These are phyloP conservation scores for Glonium stellatum DNA, from an alignment of 495 filamentous ascomycete genomes.

Conservation along the genomic window DNA sequence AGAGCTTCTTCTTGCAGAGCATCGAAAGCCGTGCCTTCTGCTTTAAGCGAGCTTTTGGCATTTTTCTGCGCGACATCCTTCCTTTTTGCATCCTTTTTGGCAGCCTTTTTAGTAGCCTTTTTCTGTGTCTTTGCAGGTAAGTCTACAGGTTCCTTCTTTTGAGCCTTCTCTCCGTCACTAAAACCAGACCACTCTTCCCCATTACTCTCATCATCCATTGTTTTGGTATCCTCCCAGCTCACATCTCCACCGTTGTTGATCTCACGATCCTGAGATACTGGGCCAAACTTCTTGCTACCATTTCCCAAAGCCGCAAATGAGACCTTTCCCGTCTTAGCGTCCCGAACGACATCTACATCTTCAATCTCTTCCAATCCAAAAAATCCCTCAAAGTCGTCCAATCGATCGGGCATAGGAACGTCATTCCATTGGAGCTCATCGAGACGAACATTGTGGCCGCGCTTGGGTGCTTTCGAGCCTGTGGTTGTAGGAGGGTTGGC, in stretches of 20 bases:
- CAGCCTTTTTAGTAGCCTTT: conserved; percentile 42
- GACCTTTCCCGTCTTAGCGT: conserved; percentile 47
- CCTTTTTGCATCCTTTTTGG: conserved; percentile 37
- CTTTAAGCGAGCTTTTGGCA: conserved; percentile 13
- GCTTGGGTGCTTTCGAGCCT: conserved; percentile 4
- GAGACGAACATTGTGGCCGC: conserved; percentile 30
- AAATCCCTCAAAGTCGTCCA: conserved; percentile 91
- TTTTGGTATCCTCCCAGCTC: background rate
- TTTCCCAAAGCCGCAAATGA: conserved; percentile 26
- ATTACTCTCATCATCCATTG: conserved; percentile 16
- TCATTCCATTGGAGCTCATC: conserved; percentile 75
- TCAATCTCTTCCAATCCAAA: conserved; percentile 90
- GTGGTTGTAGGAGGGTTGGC: background rate
- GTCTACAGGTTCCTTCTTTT: conserved; percentile 1
- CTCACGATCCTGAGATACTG: background rate
- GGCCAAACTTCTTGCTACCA: background rate
- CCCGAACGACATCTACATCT: conserved; percentile 70
- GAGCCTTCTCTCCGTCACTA: conserved; percentile 35
- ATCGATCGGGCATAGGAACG: conserved; percentile 73
- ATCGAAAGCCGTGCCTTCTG: conserved; percentile 13
- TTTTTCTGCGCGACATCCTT: conserved; percentile 29
- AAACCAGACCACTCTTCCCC: conserved; percentile 52
- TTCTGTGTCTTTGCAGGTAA: background rate
- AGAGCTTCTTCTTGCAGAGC: conserved; percentile 23
- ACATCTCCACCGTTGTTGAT: background rate